Percentiles rank a stretch among this genome's conserved stretches.
These are phyloP conservation scores for Trichoderma gracile DNA, from an alignment of 2,329 filamentous ascomycete species.

Conservation along the genomic window DNA sequence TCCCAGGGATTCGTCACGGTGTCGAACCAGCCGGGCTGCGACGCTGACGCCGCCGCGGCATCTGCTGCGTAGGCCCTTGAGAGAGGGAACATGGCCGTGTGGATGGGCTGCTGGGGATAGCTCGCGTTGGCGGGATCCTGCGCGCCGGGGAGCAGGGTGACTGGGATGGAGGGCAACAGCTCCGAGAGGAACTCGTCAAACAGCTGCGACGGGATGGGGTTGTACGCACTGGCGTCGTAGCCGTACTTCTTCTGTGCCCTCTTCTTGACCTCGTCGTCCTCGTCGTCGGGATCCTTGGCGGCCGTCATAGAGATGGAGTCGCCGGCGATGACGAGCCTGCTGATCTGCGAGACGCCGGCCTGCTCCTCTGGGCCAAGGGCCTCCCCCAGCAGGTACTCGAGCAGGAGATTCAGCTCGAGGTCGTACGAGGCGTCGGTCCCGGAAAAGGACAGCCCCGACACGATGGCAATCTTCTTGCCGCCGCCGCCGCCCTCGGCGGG, in stretches of 20 bases:
- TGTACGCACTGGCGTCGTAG: constrained; percentile 87
- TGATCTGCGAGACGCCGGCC: constrained; percentile 65
- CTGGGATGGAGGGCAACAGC: constrained; percentile 79
- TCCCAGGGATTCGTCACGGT: constrained; percentile 92
- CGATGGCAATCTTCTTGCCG: constrained; percentile 71
- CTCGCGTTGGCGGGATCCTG: constrained; percentile 86
- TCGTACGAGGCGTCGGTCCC: constrained; percentile 71
- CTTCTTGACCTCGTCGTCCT: constrained; percentile 41
- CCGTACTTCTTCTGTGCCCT: constrained; percentile 77
- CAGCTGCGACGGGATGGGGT: constrained; percentile 77
- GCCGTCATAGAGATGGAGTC: constrained; percentile 77
- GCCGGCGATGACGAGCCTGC: constrained; percentile 84
- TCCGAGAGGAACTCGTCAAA: constrained; percentile 81
- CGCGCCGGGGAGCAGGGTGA: constrained; percentile 84
- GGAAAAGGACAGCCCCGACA: constrained; percentile 85
- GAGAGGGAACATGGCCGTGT: constrained; percentile 84
- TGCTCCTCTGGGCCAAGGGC: constrained; percentile 63
- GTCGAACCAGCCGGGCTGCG: constrained; percentile 74
- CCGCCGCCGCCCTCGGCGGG: constrained; percentile 28
- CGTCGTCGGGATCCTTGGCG: constrained; percentile 41
- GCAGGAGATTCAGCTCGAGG: constrained; percentile 72
- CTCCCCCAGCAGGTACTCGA: constrained; percentile 88
- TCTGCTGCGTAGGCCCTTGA: constrained; percentile 66
- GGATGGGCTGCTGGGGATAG: constrained; percentile 89
- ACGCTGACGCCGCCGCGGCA: constrained; percentile 37